phyloP scores from a whole-genome alignment of 2,329 filamentous ascomycete species.

The Thielaviopsis cerberus region DNA sequence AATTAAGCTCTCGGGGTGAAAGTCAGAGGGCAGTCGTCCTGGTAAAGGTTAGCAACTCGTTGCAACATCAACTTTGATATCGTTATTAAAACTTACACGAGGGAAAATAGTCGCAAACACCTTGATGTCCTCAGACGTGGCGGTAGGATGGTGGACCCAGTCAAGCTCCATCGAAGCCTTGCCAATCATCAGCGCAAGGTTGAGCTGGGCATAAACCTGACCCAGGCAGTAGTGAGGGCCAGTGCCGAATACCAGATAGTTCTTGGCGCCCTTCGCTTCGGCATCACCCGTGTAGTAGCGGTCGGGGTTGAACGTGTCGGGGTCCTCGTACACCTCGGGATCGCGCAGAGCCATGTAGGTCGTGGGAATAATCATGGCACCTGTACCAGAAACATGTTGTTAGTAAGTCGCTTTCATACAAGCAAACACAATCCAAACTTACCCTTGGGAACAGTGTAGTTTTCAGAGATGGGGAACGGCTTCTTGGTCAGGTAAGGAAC shows the following conservation, averaged over 20 bases:
- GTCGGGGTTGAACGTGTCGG: slow-evolving; percentile 76
- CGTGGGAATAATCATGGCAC: slow-evolving; percentile 85
- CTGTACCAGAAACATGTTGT: slow-evolving; percentile 19
- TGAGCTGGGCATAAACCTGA: slow-evolving; percentile 76
- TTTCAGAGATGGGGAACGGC: slow-evolving; percentile 71
- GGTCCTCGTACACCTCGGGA: slow-evolving; percentile 76
- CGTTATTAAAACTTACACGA: slow-evolving; percentile 41
- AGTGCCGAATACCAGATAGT: slow-evolving; percentile 89
- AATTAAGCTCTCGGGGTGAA: slow-evolving; percentile 31
- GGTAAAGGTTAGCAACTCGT: slow-evolving; percentile 15
- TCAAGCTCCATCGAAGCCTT: slow-evolving; percentile 75
- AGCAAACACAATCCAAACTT: slow-evolving; percentile 14
- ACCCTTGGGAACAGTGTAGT: slow-evolving; percentile 85
- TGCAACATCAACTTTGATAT: slow-evolving; percentile 10
- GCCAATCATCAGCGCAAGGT: slow-evolving; percentile 74
- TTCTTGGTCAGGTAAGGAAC: slow-evolving; percentile 92
- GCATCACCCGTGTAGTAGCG: slow-evolving; percentile 81
- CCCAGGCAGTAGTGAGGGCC: slow-evolving; percentile 94
- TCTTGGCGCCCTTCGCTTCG: slow-evolving; percentile 72
- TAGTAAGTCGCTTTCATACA: slow-evolving; percentile 12
- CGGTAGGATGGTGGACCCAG: slow-evolving; percentile 77
- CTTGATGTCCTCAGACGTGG: slow-evolving; percentile 79
- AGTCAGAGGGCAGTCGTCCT: slow-evolving; percentile 71
- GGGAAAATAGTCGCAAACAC: slow-evolving; percentile 98
- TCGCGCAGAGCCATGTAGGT: slow-evolving; percentile 83